A percentile compares a stretch with the other conserved stretches of the same genome.
phyloP scores from a whole-genome alignment of 345 rosid genomes.

The Anastatica hierochuntica region DNA sequence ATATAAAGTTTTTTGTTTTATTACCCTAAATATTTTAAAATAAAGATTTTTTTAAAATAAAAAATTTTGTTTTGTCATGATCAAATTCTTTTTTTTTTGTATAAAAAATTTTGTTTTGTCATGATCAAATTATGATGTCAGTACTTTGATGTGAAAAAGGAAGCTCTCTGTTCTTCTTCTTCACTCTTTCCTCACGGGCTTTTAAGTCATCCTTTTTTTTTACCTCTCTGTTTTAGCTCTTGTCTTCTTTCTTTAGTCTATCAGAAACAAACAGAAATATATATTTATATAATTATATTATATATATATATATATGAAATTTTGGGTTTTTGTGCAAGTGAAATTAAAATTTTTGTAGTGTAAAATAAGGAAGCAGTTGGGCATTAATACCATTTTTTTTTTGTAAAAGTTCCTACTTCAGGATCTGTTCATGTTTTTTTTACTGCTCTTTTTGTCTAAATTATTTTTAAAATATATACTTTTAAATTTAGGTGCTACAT shows the following conservation, averaged over 20 bases:
- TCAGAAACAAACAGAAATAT: neutral
- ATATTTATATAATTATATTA: no score
- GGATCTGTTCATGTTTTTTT: conserved; percentile 21
- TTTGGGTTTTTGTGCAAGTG: conserved; percentile 6
- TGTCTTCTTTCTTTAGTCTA: conserved; percentile 28
- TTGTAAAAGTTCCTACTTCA: conserved; percentile 17
- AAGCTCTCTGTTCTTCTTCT: no score
- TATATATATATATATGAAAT: neutral
- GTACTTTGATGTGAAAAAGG: conserved; percentile 27
- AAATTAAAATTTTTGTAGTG: conserved; percentile 6
- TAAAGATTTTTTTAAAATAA: neutral
- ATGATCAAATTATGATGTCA: conserved; percentile 28
- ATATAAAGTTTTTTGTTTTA: conserved; percentile 16
- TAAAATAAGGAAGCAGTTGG: conserved; percentile 11
- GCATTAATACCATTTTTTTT: conserved; percentile 16
- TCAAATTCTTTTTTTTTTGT: no score
- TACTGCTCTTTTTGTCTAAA: neutral
- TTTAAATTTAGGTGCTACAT: conserved; percentile 46
- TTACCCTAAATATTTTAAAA: neutral
- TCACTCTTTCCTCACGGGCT: conserved; percentile 30
- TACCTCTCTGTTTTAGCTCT: conserved; percentile 23
- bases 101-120: conserved; percentile 29
- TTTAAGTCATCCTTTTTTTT: conserved; percentile 29
- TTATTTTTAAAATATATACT: neutral
- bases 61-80: neutral